Base-by-base conservation (phyloP, 768 basidiomycete species). In the Tylopilus subfusipes region DNA sequence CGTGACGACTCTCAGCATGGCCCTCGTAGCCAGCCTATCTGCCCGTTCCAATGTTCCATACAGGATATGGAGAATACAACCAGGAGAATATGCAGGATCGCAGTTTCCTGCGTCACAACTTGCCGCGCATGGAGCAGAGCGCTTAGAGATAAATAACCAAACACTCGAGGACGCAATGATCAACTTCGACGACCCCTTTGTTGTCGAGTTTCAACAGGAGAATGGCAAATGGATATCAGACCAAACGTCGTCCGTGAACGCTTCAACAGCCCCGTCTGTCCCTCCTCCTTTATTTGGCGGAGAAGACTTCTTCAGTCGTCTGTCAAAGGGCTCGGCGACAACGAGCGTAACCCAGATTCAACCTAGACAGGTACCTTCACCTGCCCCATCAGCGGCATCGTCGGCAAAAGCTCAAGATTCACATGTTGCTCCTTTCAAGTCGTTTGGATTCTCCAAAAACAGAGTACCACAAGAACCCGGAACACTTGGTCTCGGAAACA, bases 401-500 rank as follows among this genome's bases (percentile, higher is more conserved):
- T 60, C 62, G 18, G 59, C 62, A 22, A 73, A 62, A 34, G 48
- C 36, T 19, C 63, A 67, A 19, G 67, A 72, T 12, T 54, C 62
- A n/a, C 62, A 67, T 40, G 48, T 64, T 42, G 19, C 39, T 49
- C 62, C 68, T 33, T 66, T 67, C 61, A 72, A 63, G 31, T 58
- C 71, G n/a, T 73, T 73, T 50, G 64, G 65, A 38, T 68, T 71
- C 42, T 61, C 71, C 55, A 75, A 72, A 56, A 68, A 60, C 46
- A 80, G 79, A 63, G 47, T 66, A 36, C 53, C 76, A 44, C 58
- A 66, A 50, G 84, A 83, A 50, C 86, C 85, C 9, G 94, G 94
- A 2, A 88, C 90, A 0, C 77, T 95, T 13, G 95, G 95, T 21
- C 77, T 98, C 5, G 84, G 84, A 14, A 98, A 98, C 66, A 86